Percentiles rank a stretch among this genome's conserved stretches.
Conservation (phyloP, 2,329 filamentous ascomycete genomes). For the Graphiopsis chlorocephala region DNA sequence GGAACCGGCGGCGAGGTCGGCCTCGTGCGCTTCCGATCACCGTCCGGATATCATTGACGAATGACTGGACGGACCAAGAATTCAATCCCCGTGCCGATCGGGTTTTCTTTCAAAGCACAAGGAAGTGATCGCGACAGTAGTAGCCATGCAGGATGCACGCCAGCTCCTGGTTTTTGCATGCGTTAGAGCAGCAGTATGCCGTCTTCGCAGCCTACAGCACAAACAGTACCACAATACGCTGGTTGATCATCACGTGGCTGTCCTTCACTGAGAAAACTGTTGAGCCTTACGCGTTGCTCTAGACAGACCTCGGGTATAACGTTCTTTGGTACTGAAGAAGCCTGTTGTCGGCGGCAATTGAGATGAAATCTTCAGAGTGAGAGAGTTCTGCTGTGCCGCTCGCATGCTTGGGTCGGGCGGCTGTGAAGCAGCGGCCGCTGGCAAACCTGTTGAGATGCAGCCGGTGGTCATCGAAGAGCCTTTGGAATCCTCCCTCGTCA, state of each 20-base stretch:
- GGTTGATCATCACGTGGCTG: neutral
- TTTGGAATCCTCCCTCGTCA: neutral
- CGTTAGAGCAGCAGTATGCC: neutral
- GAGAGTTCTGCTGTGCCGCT: conserved; percentile 1
- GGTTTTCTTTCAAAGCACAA: too few species aligned
- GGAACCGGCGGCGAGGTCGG: neutral
- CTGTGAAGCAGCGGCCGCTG: neutral
- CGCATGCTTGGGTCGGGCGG: neutral
- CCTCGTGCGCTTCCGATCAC: neutral
- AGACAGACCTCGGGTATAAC: neutral
- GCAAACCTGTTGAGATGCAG: neutral
- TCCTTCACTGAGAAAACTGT: neutral
- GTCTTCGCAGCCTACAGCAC: neutral
- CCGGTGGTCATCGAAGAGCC: neutral
- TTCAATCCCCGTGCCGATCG: neutral
- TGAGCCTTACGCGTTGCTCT: neutral
- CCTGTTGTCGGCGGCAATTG: neutral
- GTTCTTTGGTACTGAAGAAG: neutral
- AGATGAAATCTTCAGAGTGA: neutral
- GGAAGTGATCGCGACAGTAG: too few species aligned
- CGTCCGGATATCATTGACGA: neutral
- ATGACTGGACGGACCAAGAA: neutral
- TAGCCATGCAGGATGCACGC: neutral
- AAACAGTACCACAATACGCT: too few species aligned
- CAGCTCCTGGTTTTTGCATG: neutral